Evolutionary conservation across 768 basidiomycete genomes (phyloP).

Genomic region (Lyophyllum semitale): DNA sequence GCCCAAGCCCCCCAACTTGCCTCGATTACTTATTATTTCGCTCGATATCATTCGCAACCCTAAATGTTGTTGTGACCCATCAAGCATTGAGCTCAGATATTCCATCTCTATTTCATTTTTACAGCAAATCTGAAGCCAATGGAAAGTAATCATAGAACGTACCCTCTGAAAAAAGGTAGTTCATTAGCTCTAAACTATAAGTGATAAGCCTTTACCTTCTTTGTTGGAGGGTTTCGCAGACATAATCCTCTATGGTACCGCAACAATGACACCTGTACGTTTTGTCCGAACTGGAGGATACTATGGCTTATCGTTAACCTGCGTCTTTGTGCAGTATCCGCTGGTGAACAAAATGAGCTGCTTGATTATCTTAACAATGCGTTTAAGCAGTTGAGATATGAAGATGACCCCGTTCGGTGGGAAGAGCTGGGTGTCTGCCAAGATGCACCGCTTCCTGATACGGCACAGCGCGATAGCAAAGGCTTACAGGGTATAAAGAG

Average conservation of each 20-base stretch:
- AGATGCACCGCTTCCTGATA: not conserved
- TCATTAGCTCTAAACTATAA: too few relatives aligned
- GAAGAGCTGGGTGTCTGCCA: conserved; percentile 1
- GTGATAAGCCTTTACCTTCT: too few relatives aligned
- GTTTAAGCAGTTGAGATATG: conserved; percentile 1
- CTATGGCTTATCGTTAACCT: not conserved
- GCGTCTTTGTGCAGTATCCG: not conserved
- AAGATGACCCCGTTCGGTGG: not conserved
- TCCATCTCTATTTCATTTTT: too few relatives aligned
- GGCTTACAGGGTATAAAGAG: not conserved
- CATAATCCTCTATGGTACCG: not conserved
- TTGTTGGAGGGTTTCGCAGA: not conserved
- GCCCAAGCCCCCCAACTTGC: too few relatives aligned
- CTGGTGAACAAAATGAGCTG: not conserved
- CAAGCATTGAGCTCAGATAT: too few relatives aligned
- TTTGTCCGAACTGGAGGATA: not conserved
- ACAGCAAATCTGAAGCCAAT: too few relatives aligned
- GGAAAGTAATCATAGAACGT: not conserved
- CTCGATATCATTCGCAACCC: too few relatives aligned
- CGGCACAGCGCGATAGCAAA: not conserved
- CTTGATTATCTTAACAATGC: not conserved
- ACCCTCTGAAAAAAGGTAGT: not conserved
- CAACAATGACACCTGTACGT: not conserved
- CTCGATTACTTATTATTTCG: too few relatives aligned
- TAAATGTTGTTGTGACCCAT: too few relatives aligned